These are phyloP conservation scores for Galerina sulciceps DNA, from an alignment of 768 basidiomycete genomes.

Conservation along the genomic window DNA sequence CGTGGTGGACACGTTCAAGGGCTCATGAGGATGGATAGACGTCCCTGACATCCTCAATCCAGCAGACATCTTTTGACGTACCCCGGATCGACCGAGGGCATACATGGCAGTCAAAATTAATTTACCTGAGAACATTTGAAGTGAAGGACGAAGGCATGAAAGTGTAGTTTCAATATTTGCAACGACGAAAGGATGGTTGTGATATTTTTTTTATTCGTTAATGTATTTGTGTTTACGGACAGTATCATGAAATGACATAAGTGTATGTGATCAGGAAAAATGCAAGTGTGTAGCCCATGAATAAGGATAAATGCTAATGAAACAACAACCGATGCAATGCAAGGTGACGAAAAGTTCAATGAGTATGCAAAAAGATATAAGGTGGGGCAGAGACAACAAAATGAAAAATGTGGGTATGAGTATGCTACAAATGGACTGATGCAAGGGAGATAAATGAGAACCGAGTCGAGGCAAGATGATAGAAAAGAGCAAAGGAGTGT, in stretches of 20 bases:
- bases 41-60: slow-evolving; percentile 7
- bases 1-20: slow-evolving; percentile 24
- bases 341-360: too few species aligned
- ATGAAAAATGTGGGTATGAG: too few species aligned
- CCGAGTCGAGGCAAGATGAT: slow-evolving; percentile 14
- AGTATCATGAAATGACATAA: slow-evolving; percentile 12
- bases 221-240: slow-evolving; percentile 13
- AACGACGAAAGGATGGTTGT: background rate
- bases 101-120: background rate
- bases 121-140: background rate
- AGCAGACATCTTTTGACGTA: too few species aligned
- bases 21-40: slow-evolving; percentile 5
- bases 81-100: too few species aligned
- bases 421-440: too few species aligned
- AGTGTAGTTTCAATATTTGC: too few species aligned
- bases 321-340: slow-evolving; percentile 19
- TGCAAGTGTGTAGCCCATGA: slow-evolving; percentile 7
- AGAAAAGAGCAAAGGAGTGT: slow-evolving; percentile 18
- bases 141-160: too few species aligned
- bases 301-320: slow-evolving; percentile 18
- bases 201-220: slow-evolving; percentile 11
- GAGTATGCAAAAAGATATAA: too few species aligned
- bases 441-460: slow-evolving; percentile 13
- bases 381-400: too few species aligned
- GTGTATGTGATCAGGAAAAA: slow-evolving; percentile 15